Base-by-base conservation (phyloP, 495 filamentous ascomycete species). In the Penicillium pancosmium region DNA sequence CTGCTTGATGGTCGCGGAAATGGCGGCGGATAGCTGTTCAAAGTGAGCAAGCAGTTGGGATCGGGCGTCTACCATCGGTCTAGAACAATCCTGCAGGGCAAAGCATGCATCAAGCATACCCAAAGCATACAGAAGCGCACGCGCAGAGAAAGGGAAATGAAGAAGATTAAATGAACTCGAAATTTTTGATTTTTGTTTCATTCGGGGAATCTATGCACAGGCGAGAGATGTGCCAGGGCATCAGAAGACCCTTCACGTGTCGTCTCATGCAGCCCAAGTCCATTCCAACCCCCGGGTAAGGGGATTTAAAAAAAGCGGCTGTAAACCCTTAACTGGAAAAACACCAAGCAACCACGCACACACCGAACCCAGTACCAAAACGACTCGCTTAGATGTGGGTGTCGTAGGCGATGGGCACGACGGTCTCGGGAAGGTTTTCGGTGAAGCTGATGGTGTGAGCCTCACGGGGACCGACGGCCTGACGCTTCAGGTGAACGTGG, bases 381-480 rank as follows among this genome's bases (percentile, higher is more conserved):
- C 36, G 6, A 13, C 51, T 68, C 73, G 64, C 78, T 89, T 93
- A 98, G 74, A 98, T 98, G 65, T 92, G 93, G 68, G 94, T 98
- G 86, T 97, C 94, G 86, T 97, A 98, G 71, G 93, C 80, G 65
- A 97, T 85, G 47, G 94, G 92, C 46, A 87, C 84, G 64, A 98
- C 86, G 62, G 89, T 98, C 87, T 97, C 92, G 61, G 95, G 91
- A 70, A 83, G 78, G 79, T 90, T 90, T 69, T 86, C 87, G 77
- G 86, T 86, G 61, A 84, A 78, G 62, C 81, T 86, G 65, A 98
- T 86, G 52, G 86, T 89, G 76, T 88, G 83, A 53, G 86, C 87
- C 63, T 88, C 88, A 63, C 94, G 84, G 71, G 94, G 94, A 75
- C 81, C 82, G 62, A 79, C 80, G 52, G 94, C 86, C 78, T 91